Base-by-base conservation (phyloP, 2,329 filamentous ascomycete genomes). In the Microdochium paspali region DNA sequence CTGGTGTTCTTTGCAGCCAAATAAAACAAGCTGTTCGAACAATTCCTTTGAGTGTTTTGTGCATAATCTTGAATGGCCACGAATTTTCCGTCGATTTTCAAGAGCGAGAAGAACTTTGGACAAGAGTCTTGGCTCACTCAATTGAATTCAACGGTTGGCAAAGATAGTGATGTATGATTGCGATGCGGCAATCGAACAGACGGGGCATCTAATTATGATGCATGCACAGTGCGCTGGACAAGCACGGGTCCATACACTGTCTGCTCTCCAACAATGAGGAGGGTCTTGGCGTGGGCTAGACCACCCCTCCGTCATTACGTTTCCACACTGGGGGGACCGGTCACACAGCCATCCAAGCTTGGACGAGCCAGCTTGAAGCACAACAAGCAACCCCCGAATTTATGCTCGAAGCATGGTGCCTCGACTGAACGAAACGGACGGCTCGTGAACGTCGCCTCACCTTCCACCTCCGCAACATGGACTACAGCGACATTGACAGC, bases 401-500 rank as follows among this genome's bases (percentile, higher is more conserved):
- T 20, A 20, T 21, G 15, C 35, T 40, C 4, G 35, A 40, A 40
- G 35, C 35, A 40, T 40, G 35, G 15, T 40, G 35, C 6, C 35
- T 20, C 35, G 35, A 40, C 35, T 40, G 35, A 40, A 18, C 23
- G 18, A 45, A 5, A 40, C 35, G 18, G 18, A 40, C 35, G 35
- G 35, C 35, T 40, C 18, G 35, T 40, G 35, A 40, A 40, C 12
- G 43, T 24, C 24, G 43, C 24, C 15, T 28, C 23, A 12, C 24
- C 13, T 15, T 40, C 35, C 15, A 57, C 67, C 60, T 63, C 64
- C 65, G 66, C 67, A 67, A 66, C 64, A 83, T 83, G 79, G 79
- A 83, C 70, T 68, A 77, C 60, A 76, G 72, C 64, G 73, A 73
- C 61, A 64, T 68, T 58, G 66, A 69, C 61, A 65, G 62, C 59